Percentiles rank a stretch among this genome's conserved stretches.
Conservation (phyloP, 2,329 filamentous ascomycete genomes). For the Aspergillus vadensis region DNA sequence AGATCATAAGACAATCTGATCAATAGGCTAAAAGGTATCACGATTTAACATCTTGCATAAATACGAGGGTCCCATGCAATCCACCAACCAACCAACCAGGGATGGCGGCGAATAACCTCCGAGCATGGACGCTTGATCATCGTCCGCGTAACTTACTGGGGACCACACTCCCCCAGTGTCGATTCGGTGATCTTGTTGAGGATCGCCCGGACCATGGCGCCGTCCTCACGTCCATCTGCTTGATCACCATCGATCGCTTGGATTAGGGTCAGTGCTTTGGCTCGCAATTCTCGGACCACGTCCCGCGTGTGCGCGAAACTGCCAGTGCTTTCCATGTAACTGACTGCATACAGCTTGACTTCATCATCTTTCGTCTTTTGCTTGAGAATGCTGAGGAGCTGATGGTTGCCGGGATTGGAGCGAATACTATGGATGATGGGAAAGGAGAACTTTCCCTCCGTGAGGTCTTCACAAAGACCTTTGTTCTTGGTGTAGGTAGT, state of each 20-base stretch:
- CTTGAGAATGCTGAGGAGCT: slow-evolving; percentile 88
- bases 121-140: not conserved
- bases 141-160: slow-evolving; percentile 8
- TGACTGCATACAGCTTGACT: slow-evolving; percentile 87
- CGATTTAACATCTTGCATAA: not conserved
- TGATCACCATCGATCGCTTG: slow-evolving; percentile 59
- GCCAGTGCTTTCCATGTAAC: slow-evolving; percentile 86
- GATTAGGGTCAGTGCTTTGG: slow-evolving; percentile 64
- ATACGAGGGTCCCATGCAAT: not conserved
- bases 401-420: slow-evolving; percentile 59
- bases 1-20: not conserved
- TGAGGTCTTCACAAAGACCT: slow-evolving; percentile 91
- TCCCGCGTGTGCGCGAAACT: slow-evolving; percentile 83
- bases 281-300: slow-evolving; percentile 65
- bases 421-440: slow-evolving; percentile 91
- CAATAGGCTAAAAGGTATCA: not conserved
- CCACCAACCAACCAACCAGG: not conserved
- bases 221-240: slow-evolving; percentile 55
- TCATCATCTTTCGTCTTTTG: slow-evolving; percentile 84
- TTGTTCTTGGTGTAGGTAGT: slow-evolving; percentile 83
- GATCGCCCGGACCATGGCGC: slow-evolving; percentile 64
- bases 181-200: slow-evolving; percentile 64
- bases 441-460: slow-evolving; percentile 96
- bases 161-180: slow-evolving; percentile 32
- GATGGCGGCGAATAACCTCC: not conserved